Evolutionary conservation across 2,329 filamentous ascomycete species (phyloP).

Genomic region (Epichloe gansuensis): DNA sequence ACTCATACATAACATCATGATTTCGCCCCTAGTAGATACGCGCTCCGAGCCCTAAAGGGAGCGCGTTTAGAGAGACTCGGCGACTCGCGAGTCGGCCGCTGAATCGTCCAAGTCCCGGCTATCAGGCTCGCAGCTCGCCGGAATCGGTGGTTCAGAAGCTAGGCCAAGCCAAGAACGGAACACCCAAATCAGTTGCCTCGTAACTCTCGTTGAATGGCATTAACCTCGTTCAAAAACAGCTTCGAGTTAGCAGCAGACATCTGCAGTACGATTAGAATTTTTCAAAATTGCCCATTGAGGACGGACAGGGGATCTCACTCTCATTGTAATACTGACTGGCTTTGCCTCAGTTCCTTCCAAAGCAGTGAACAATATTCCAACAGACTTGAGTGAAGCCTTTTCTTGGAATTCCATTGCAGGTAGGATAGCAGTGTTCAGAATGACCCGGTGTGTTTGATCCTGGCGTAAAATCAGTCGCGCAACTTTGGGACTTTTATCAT

Average conservation of each 20-base stretch:
- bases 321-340: constrained; percentile 47
- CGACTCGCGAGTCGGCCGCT: no score
- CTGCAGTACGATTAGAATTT: constrained; percentile 18
- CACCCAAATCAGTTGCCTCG: constrained; percentile 21
- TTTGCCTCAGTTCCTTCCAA: constrained; percentile 43
- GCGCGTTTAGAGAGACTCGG: no score
- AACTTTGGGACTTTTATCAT: constrained; percentile 27
- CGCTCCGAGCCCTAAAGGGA: no score
- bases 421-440: constrained; percentile 73
- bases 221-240: constrained; percentile 36
- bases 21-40: background rate
- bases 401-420: constrained; percentile 70
- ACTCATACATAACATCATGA: constrained; percentile 1
- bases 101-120: no score
- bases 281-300: background rate
- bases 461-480: constrained; percentile 80
- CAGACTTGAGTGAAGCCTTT: constrained; percentile 57
- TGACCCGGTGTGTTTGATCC: constrained; percentile 74
- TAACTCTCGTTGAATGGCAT: constrained; percentile 38
- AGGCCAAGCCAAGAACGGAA: background rate
- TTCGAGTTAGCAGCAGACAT: constrained; percentile 42
- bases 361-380: constrained; percentile 54
- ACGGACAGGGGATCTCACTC: constrained; percentile 29
- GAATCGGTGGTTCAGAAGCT: background rate
- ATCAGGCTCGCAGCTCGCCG: background rate